Base-by-base conservation (phyloP, 805 yeast species). In the Saccharomycopsis oosterbeekiorum region DNA sequence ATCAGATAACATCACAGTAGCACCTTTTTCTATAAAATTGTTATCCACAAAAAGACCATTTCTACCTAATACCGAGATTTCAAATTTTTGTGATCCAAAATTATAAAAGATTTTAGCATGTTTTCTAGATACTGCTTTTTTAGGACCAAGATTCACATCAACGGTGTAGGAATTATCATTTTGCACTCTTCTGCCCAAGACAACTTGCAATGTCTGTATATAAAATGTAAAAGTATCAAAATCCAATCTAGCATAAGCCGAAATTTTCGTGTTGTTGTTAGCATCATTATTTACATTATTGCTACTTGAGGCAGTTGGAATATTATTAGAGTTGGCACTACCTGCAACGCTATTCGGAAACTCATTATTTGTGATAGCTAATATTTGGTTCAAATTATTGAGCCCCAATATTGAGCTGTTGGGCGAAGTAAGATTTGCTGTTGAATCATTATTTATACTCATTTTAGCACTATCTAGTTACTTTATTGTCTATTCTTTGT, bases 1-100 rank as follows among this genome's bases (percentile, higher is more conserved):
- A 73, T 93, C 89, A 24, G 78, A 78, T 56, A 94, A 75, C 1
- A 97, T 97, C 9, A 94, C 91, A 0, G 99, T 94, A 42, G 89
- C 84, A 9, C 97, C 97, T 64, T 88, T 83, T 70, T 90, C 97
- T 6, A 94, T 86, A 71, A 93, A 94, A 41, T 78, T 78, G 66
- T 91, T 97, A 72, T 93, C 94, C 2, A 94, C 96, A 77, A 94
- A 94, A 1, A 97, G 97, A 43, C 99, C 99, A 71, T 94, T 94
- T 67, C 97, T 81, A 19, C 99, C 99, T 67, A 92, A 78, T 1
- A 94, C 91, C 9, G 96, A 85, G 55, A 94, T 75, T 73, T 94
- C 99, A 70, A 94, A 94, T 65, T 96, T 75, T 70, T 93, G 98
- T 2, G 96, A 91, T 2, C 97, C 98, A 73, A 94, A 94, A 71